Evolutionary conservation across 495 filamentous ascomycete species (phyloP), one percentile per base, ranked within the genome.

Genomic region (Annulohypoxylon bovei): DNA sequence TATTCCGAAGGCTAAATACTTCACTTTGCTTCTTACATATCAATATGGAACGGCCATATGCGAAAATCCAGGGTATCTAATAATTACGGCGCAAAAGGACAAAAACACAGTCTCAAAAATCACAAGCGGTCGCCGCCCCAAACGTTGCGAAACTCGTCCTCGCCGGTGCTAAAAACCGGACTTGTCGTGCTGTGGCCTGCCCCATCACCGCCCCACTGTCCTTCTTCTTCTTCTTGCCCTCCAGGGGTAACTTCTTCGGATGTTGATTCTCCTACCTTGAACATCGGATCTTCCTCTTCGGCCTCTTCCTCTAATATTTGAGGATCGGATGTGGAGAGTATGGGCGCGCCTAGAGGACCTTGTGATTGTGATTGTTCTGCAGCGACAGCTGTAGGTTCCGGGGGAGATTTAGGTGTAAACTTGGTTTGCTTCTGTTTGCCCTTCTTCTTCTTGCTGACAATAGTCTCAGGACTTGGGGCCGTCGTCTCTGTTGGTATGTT

Each of bases 81-180:
- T 54, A 75, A 70, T 49, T 68, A 76, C 58, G 65, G 52, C 71
- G 62, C 67, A 50, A 70, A 70, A 71, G 35, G 37, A 30, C 18
- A 62, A 61, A 68, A 50, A 32, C 65, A 64, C 65, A 55, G 3
- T n/a, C 28, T 57, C 23, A 37, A 52, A 52, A 68, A 65, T 77
- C 47, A 75, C 55, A 73, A 70, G 61, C 69, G 71, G 30, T 76
- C 73, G 37, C 74, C 63, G 25, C 54, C 76, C 78, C 78, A 80
- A 58, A 80, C 78, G 67, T 80, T 80, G 7, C 75, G 76, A 52
- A 76, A 77, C 37, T 80, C 78, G 14, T 80, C 78, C 23, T 77
- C 73, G 14, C 70, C 75, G n/a, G 69, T 54, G 32, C 54, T 57
- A 46, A 73, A 77, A 56, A 71, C 27, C 4, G 75, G 71, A 35